These are phyloP conservation scores for Lathyrus aphaca DNA, from an alignment of 306 rosid species.

Conservation along the genomic window DNA sequence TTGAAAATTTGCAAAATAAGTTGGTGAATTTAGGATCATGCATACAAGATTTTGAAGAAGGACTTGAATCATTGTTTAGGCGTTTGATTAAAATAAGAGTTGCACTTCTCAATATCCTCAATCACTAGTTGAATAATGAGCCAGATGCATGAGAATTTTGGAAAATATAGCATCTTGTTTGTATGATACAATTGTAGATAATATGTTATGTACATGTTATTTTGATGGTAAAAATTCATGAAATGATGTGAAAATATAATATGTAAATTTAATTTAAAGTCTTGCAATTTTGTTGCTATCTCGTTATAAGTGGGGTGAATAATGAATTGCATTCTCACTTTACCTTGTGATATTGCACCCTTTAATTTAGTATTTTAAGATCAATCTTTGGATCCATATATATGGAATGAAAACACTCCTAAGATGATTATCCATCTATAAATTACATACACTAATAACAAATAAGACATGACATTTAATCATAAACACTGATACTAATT, in stretches of 20 bases:
- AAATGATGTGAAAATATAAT: conserved; percentile 11
- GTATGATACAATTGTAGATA: conserved; percentile 24
- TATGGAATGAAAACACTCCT: no score
- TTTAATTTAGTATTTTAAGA: no score
- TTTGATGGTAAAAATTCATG: conserved; percentile 28
- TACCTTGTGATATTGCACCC: not conserved
- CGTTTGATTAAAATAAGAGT: conserved; percentile 50
- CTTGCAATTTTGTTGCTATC: not conserved
- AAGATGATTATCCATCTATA: no score
- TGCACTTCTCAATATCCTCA: conserved; percentile 45
- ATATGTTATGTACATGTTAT: conserved; percentile 5
- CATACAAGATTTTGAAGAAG: conserved; percentile 50
- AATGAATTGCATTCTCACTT: not conserved
- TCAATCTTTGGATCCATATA: no score
- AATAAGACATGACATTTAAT: no score
- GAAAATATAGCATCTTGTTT: conserved; percentile 20
- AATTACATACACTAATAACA: no score
- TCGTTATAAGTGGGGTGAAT: not conserved
- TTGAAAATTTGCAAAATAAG: conserved; percentile 38
- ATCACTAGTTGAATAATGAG: conserved; percentile 33
- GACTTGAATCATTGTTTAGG: conserved; percentile 44
- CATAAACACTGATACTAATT: no score
- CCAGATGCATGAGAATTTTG: conserved; percentile 30
- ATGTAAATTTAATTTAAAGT: not conserved
- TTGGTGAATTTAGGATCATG: conserved; percentile 40